Conservation (phyloP, 352 stramenopile genomes). For the Thalassiosira allenii region DNA sequence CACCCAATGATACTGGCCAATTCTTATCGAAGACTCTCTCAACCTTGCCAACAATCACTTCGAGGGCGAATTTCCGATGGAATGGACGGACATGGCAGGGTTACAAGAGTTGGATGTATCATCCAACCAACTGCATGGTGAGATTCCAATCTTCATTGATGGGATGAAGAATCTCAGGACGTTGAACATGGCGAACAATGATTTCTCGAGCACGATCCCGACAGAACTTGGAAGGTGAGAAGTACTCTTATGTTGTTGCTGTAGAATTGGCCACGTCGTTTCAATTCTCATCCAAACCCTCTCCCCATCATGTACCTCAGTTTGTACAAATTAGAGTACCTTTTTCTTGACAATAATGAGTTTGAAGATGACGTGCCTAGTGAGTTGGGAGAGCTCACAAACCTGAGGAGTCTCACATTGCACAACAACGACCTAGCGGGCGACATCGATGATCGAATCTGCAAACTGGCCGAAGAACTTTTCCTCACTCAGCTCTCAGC, state of each 20-base stretch:
- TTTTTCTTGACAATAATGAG: slow-evolving; percentile 56
- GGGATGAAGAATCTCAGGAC: slow-evolving; percentile 56
- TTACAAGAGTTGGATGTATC: slow-evolving; percentile 50
- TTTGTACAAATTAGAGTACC: slow-evolving; percentile 60
- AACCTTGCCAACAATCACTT: slow-evolving; percentile 58
- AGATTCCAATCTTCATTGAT: slow-evolving; percentile 34
- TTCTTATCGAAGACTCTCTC: too few relatives aligned
- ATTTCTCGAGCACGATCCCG: slow-evolving; percentile 49
- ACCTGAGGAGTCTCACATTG: slow-evolving; percentile 52
- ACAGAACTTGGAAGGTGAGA: slow-evolving; percentile 49
- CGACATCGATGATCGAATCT: slow-evolving; percentile 35
- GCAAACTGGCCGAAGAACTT: slow-evolving; percentile 52
- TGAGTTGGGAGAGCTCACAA: slow-evolving; percentile 56
- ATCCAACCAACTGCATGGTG: slow-evolving; percentile 39
- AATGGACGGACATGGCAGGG: slow-evolving; percentile 36
- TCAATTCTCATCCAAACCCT: too few relatives aligned
- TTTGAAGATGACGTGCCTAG: slow-evolving; percentile 36
- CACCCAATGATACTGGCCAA: too few relatives aligned
- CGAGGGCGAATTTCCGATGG: slow-evolving; percentile 28
- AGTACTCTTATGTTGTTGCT: too few relatives aligned
- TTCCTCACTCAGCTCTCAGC: slow-evolving; percentile 50
- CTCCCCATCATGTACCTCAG: too few relatives aligned
- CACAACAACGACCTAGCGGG: slow-evolving; percentile 59
- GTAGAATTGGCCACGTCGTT: too few relatives aligned
- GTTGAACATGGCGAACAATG: slow-evolving; percentile 56